Base-by-base conservation (phyloP, 768 basidiomycete genomes). In the Mycena epipterygia region DNA sequence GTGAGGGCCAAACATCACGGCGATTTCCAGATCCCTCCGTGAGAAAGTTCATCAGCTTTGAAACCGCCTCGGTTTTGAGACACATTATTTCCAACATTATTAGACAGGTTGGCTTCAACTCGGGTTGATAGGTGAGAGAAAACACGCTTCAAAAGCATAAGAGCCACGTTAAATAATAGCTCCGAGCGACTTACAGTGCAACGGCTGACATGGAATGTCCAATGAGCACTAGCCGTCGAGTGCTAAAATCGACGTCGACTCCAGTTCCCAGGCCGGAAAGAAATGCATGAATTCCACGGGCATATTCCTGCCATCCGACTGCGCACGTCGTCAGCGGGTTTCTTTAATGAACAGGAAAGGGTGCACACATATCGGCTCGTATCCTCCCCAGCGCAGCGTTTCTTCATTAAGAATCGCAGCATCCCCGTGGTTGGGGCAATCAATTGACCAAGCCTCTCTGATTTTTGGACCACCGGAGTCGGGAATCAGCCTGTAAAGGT, bases 221-320 rank as follows among this genome's bases (percentile, higher is more conserved):
- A 19, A 90, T 79, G 4, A 85, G 87, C 19, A 89, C 83, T 5
- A 90, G 76, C 19, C 78, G 85, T 21, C 83, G 86, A n/a, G 74
- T 80, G 23, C 74, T 78, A 66, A 89, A 88, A 70, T 89, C 85
- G n/a, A 87, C 80, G 44, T 86, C 80, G 21, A 88, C 78, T 23
- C 88, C 88, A 29, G 75, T 82, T 0, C 88, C 88, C 7, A 84
- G 76, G 0, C 88, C 87, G 1, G 84, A 77, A 5, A 90, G 77
- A 53, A 90, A 84, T 3, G 83, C 76, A 68, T 90, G 86, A 0
- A 89, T 77, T 9, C 78, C 77, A 1, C 88, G 81, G 0, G 79
- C 85, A 61, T 88, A 89, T 53, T 90, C 89, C 52, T 87, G 86
- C 89, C 88, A 89, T 21, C 76, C 75, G 67, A 89, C 88, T 89